A percentile compares a stretch with the other conserved stretches of the same genome.
These are phyloP conservation scores for Berkeleyomyces basicola DNA, from an alignment of 2,329 filamentous ascomycete genomes.

Conservation along the genomic window DNA sequence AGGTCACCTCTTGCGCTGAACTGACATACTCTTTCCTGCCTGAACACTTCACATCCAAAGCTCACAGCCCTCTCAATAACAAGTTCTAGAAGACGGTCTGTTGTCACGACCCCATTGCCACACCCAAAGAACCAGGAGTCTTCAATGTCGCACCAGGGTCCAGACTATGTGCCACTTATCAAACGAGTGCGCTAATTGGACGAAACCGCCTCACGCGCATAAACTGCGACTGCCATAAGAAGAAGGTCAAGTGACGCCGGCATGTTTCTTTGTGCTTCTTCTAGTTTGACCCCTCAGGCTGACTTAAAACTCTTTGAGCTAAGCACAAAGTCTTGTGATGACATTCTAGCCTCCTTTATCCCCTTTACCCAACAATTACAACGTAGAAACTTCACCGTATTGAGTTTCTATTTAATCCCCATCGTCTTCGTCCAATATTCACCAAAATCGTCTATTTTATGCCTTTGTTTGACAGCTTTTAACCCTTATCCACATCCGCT, in stretches of 20 bases:
- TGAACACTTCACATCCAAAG: too few species aligned
- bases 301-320: neutral
- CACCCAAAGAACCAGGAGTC: too few species aligned
- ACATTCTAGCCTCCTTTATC: neutral
- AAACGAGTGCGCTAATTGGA: neutral
- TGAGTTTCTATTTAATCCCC: neutral
- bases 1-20: too few species aligned
- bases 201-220: neutral
- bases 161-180: neutral
- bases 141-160: neutral
- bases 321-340: neutral
- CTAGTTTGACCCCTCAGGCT: neutral
- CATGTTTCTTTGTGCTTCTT: neutral
- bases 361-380: neutral
- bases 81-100: too few species aligned
- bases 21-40: too few species aligned
- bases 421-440: neutral
- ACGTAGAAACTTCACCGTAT: neutral
- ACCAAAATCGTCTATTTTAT: neutral
- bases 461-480: neutral
- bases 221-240: neutral
- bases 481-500: neutral
- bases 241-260: neutral
- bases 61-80: too few species aligned
- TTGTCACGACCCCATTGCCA: too few species aligned